These are phyloP conservation scores for Basidiobolus heterosporus DNA, from an alignment of 371 early-diverging fungal species.

Conservation along the genomic window DNA sequence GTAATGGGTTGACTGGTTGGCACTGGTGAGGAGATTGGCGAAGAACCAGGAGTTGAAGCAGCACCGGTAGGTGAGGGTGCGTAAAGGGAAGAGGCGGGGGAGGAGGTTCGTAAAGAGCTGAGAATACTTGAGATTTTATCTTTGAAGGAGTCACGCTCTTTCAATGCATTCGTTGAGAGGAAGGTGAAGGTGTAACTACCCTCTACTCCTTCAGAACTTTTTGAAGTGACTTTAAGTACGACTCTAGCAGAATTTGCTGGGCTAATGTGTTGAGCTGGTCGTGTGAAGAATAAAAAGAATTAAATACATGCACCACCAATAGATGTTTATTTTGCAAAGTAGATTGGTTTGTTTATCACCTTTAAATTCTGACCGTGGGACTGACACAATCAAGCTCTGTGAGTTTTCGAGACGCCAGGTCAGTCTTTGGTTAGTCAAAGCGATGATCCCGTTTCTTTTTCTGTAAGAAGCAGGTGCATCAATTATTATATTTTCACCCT, in stretches of 20 bases:
- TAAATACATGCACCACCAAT: neutral
- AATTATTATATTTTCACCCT: constrained; percentile 29
- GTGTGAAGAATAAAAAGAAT: neutral
- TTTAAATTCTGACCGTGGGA: constrained; percentile 11
- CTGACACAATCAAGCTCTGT: constrained; percentile 9
- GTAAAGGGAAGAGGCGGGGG: constrained; percentile 1
- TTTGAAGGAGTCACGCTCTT: constrained; percentile 36
- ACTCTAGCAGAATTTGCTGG: constrained; percentile 1
- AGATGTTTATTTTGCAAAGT: no score
- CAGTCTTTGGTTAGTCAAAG: constrained; percentile 30
- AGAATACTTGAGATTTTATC: constrained; percentile 27
- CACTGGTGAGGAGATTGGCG: constrained; percentile 6
- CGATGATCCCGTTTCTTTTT: constrained; percentile 30
- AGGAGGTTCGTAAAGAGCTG: constrained; percentile 13
- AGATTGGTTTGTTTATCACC: constrained; percentile 1
- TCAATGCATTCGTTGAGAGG: constrained; percentile 24
- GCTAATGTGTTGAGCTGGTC: neutral
- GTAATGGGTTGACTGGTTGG: constrained; percentile 3
- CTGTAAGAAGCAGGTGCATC: constrained; percentile 27
- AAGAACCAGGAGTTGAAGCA: neutral
- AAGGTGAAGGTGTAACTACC: constrained; percentile 22
- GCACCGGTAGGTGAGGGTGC: constrained; percentile 5
- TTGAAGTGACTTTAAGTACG: constrained; percentile 14
- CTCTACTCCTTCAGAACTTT: constrained; percentile 14
- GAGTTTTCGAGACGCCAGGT: constrained; percentile 35